Base-by-base conservation (phyloP, 2,329 filamentous ascomycete genomes). In the Huntiella moniliformis region DNA sequence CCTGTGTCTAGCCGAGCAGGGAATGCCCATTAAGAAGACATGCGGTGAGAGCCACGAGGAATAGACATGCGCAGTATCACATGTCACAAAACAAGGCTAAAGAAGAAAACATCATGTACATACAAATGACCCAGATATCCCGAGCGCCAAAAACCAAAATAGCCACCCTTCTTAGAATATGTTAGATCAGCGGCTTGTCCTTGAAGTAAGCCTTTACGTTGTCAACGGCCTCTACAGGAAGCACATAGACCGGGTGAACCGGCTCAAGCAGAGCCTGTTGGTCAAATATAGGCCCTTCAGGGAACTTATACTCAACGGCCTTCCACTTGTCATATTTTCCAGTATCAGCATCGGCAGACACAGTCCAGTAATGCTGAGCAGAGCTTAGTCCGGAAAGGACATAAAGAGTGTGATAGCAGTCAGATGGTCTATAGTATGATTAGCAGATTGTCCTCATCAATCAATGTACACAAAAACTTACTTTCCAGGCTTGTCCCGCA, bases 371-470 rank as follows among this genome's bases (percentile, higher is more conserved):
- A 59, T 94, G 74, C 62, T 93, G 84, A 17, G 80, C 79, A 45
- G 78, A 80, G 59, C 83, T 91, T 53, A 96, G 67, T 4, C 88
- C 88, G 16, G 81, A 78, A 15, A 96, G 71, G 28, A 87, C 84
- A 63, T 96, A 96, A 64, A 83, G 91, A 38, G 85, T 85, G 62
- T 96, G 88, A 57, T 96, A 95, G 42, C 81, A 79, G 63, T 96
- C 88, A 4, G 86, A 78, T 50, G 70, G 68, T 55, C 82, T 86
- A 50, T 37, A 42, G 17, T 39, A 34, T 12, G 18, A 35, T 16
- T 13, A 46, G 35, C 35, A 36, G 16, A 46, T 38, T 12, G 12
- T 36, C 10, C 32, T 38, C 5, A 15, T 36, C 12, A 37, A 36
- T 8, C 43, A 28, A 13, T 28, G 17, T 37, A 18, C 7, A 10